Base-by-base conservation (phyloP, 2,329 filamentous ascomycete species). In the Trichoderma aggressivum region DNA sequence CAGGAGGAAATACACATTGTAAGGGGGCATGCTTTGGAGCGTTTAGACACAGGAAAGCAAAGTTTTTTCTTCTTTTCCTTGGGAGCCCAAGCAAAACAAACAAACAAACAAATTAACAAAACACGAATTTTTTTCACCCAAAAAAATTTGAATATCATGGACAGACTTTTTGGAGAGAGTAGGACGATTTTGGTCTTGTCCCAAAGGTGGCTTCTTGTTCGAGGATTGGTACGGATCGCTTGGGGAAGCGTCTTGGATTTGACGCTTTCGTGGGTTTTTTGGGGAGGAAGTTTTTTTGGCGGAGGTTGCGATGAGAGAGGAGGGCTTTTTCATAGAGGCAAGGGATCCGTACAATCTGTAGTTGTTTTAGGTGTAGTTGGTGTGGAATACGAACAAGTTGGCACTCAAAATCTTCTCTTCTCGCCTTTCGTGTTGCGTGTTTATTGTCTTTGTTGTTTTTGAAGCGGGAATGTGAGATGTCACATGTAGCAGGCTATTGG, bases 331-430 rank as follows among this genome's bases (percentile, higher is more conserved):
- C 18, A 53, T 26, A 60, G 47, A 55, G 34, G 47, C 34, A 7
- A 26, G 53, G 62, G 47, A 14, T 67, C 64, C n/a, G 36, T 32
- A 67, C 47, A 30, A 26, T 69, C 56, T 69, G 53, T 67, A 36
- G 64, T 55, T 59, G 60, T 62, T 36, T 59, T 32, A 59, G 53
- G 36, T 21, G n/a, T 43, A 53, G 66, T n/a, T 26, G 56, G 68
- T 60, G 53, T 28, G 34, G 32, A 71, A 71, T 71, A 53, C 70
- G 47, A 71, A 66, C 62, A 71, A 71, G 70, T 60, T 64, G 39
- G 39, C 56, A 50, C 43, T 50, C 26, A 30, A 36, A 26, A 34
- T 16, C 14, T 53, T 8, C n/a, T 16, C 5, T 10, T 28, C 12
- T n/a, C 3, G 8, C 5, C 18, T n/a, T 3, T 32, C 16, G 5